Evolutionary conservation across 768 basidiomycete species (phyloP).

Genomic region (Suillus bovinus): DNA sequence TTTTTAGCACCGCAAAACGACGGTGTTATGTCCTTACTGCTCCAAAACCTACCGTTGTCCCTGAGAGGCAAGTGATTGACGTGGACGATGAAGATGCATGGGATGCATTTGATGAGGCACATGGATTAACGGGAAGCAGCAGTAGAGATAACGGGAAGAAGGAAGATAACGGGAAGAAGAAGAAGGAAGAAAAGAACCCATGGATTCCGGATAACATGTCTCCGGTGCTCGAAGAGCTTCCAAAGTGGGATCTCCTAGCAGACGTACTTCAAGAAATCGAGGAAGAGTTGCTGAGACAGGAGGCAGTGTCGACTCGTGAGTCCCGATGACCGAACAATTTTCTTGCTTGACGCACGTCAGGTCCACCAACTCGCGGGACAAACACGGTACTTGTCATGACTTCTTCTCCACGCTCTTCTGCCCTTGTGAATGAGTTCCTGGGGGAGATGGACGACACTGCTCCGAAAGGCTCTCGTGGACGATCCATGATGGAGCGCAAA

Average conservation of each 20-base stretch:
- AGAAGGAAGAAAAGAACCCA: constrained; percentile 15
- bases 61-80: constrained; percentile 36
- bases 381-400: constrained; percentile 90
- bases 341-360: background rate
- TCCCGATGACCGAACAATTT: background rate
- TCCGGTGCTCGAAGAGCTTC: constrained; percentile 89
- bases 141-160: constrained; percentile 7
- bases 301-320: constrained; percentile 36
- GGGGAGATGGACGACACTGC: constrained; percentile 56
- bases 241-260: constrained; percentile 87
- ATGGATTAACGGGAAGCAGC: constrained; percentile 31
- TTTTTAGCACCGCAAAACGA: constrained; percentile 78
- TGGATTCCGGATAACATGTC: constrained; percentile 82
- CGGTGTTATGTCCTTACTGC: constrained; percentile 68
- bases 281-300: constrained; percentile 71
- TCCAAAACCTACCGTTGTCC: constrained; percentile 22
- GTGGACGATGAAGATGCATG: constrained; percentile 73
- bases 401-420: constrained; percentile 72
- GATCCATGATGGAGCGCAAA: constrained; percentile 77
- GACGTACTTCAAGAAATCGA: constrained; percentile 92
- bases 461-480: constrained; percentile 62
- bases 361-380: constrained; percentile 46
- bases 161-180: background rate
- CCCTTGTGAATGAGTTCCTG: constrained; percentile 78
- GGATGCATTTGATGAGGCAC: constrained; percentile 66